Percentiles rank a stretch among this genome's conserved stretches.
phyloP scores from a whole-genome alignment of 2,329 filamentous ascomycete genomes.

The Trichoderma simmonsii region DNA sequence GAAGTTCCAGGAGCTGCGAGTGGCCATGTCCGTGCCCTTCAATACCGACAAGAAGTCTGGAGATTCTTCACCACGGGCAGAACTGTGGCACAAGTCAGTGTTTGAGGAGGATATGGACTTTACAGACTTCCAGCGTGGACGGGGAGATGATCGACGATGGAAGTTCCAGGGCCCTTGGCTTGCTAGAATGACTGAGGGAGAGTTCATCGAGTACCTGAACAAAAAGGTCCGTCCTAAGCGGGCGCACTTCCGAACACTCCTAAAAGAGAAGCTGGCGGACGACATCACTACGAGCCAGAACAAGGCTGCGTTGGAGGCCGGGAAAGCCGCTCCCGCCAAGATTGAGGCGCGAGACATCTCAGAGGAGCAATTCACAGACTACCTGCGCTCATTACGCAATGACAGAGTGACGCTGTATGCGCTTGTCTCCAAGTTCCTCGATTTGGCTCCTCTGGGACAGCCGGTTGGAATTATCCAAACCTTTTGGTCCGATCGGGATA shows the following conservation, averaged over 20 bases:
- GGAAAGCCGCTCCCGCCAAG: conserved; percentile 29
- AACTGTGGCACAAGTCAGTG: conserved; percentile 46
- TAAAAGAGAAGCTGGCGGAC: conserved; percentile 48
- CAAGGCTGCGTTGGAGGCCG: conserved; percentile 39
- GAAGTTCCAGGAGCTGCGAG: conserved; percentile 81
- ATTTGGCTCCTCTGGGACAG: conserved; percentile 53
- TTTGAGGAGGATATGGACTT: conserved; percentile 59
- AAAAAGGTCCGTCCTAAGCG: conserved; percentile 53
- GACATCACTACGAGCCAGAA: conserved; percentile 41
- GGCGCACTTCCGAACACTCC: conserved; percentile 51
- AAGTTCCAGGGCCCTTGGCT: conserved; percentile 67
- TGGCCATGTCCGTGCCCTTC: conserved; percentile 62
- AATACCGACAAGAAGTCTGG: conserved; percentile 21
- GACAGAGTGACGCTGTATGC: conserved; percentile 51
- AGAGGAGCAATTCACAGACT: conserved; percentile 49
- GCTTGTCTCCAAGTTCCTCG: conserved; percentile 58
- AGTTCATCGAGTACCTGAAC: conserved; percentile 55
- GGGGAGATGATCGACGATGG: conserved; percentile 53
- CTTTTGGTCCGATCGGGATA: conserved; percentile 26
- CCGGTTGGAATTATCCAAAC: conserved; percentile 29
- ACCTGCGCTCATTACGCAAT: conserved; percentile 51
- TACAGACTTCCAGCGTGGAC: conserved; percentile 41
- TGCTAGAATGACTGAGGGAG: conserved; percentile 58
- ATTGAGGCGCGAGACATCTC: conserved; percentile 40
- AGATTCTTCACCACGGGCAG: conserved; percentile 17